These are phyloP conservation scores for Neohortaea acidophila DNA, from an alignment of 495 filamentous ascomycete species.

Conservation along the genomic window DNA sequence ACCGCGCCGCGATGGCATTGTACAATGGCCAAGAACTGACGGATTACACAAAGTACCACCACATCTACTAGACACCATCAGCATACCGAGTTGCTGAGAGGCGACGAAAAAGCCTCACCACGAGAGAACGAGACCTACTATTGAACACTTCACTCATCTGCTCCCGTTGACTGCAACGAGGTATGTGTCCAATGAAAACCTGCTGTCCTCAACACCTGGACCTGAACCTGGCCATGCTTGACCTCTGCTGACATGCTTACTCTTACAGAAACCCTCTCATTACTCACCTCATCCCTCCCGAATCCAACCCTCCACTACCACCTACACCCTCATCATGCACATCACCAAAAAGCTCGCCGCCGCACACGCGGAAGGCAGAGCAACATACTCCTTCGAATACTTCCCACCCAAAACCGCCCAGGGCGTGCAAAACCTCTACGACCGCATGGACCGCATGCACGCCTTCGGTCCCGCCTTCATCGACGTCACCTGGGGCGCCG, in stretches of 20 bases:
- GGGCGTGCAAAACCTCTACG: constrained; percentile 98
- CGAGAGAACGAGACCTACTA: not conserved
- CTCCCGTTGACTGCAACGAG: not conserved
- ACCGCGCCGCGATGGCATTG: constrained; percentile 10
- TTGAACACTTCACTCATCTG: not conserved
- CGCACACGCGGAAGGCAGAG: constrained; percentile 54
- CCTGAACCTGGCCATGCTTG: not conserved
- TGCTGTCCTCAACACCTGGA: not conserved
- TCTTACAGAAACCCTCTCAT: not conserved
- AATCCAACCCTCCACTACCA: not conserved
- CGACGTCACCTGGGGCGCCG: constrained; percentile 97
- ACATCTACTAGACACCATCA: constrained; percentile 4
- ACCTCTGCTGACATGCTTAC: not conserved
- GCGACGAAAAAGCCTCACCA: not conserved
- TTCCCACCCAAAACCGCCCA: constrained; percentile 98
- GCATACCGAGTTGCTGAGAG: not conserved
- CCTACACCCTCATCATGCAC: constrained; percentile 42
- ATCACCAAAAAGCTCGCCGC: constrained; percentile 85
- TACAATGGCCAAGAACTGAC: constrained; percentile 14
- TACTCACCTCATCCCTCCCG: not conserved
- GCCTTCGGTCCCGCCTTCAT: constrained; percentile 84
- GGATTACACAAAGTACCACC: constrained; percentile 15
- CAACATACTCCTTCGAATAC: constrained; percentile 97
- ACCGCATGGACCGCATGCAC: constrained; percentile 98
- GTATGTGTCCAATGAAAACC: not conserved